Base-by-base conservation (phyloP, 2,329 filamentous ascomycete species). In the Calcarisporium arbuscula region DNA sequence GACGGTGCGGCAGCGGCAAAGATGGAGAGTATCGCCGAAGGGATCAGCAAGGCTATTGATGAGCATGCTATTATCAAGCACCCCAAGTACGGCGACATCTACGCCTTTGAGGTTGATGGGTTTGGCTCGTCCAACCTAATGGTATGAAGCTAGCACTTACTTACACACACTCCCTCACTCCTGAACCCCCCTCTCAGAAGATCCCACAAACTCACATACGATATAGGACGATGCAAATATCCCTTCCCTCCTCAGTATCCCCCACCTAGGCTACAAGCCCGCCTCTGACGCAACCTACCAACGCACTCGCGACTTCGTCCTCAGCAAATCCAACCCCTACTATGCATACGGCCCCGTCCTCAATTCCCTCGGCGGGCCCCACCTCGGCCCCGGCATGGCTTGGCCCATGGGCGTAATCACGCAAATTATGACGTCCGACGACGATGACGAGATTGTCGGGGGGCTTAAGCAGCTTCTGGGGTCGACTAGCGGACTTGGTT, bases 331-430 rank as follows among this genome's bases (percentile, higher is more conserved):
- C 0, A 90, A 90, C 48, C 85, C 85, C 0, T 90, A 88, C 56
- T 94, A 66, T 39, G 70, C 72, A 60, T 62, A 61, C 15, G 72
- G 72, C 0, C 67, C 68, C 4, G 63, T 71, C 12, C 56, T 75
- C 42, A 71, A 64, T 41, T 64, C 65, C 19, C 64, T 69, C 1
- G 72, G 72, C 10, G 70, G 71, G 0, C 70, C 70, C 17, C 71
- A 75, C 45, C 56, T 65, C 8, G 68, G 70, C 0, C 72, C 87
- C 3, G 72, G 80, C 39, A 80, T 81, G 52, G 86, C 85, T 12
- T 94, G 88, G 88, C 87, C 88, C 2, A 94, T 94, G 85, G 84
- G 78, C 29, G 69, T 85, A 45, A 77, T 94, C 30, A 77, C 89
- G 38, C 79, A 85, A 53, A 81, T 85, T 21, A 74, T 90, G 70